A percentile compares a stretch with the other conserved stretches of the same genome.
Conservation (phyloP, 2,329 filamentous ascomycete genomes). For the Simplicillium aogashimaense region DNA sequence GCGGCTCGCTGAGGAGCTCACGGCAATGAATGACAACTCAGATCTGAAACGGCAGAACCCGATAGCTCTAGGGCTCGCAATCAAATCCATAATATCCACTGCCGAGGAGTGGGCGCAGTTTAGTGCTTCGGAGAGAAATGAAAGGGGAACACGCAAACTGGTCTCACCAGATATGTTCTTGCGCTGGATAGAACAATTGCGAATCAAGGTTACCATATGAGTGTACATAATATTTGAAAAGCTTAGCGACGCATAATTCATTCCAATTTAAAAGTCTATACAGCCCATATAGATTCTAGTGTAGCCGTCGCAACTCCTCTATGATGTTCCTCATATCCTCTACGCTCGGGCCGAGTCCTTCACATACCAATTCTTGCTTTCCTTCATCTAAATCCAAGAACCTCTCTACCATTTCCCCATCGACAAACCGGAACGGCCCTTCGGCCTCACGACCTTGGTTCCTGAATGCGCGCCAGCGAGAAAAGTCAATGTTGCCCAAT, state of each 20-base stretch:
- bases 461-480: slow-evolving; percentile 71
- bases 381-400: slow-evolving; percentile 65
- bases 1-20: too few species aligned
- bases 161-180: too few species aligned
- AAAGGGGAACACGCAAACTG: too few species aligned
- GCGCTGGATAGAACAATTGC: too few species aligned
- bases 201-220: too few species aligned
- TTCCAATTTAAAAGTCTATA: neutral
- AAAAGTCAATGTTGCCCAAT: slow-evolving; percentile 67
- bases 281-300: slow-evolving; percentile 24
- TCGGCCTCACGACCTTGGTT: slow-evolving; percentile 63
- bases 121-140: too few species aligned
- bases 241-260: neutral
- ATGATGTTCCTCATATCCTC: slow-evolving; percentile 52
- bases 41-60: too few species aligned
- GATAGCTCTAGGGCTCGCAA: too few species aligned
- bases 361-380: slow-evolving; percentile 40
- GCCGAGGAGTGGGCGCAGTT: too few species aligned
- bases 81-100: too few species aligned
- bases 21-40: too few species aligned
- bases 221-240: too few species aligned
- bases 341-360: slow-evolving; percentile 49
- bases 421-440: slow-evolving; percentile 78
- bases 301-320: slow-evolving; percentile 53
- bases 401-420: slow-evolving; percentile 80